phyloP scores from a whole-genome alignment of 495 filamentous ascomycete species.

The Margaritispora aquatica region DNA sequence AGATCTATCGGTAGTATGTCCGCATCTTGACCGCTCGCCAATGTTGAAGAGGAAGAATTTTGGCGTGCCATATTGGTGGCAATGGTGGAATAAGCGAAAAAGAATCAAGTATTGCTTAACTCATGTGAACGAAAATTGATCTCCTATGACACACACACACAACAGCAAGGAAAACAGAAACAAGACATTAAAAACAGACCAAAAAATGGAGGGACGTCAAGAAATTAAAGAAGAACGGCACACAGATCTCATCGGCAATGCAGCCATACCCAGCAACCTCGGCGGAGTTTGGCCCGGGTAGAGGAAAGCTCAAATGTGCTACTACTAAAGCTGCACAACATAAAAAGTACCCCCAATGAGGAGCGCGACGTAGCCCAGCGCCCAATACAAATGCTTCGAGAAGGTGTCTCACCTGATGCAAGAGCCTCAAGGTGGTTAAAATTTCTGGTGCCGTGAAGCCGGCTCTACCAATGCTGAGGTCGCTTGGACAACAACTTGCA shows the following conservation, averaged over 20 bases:
- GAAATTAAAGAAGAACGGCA: background rate
- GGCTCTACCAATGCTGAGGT: too few relatives aligned
- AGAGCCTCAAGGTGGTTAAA: background rate
- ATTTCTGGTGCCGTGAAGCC: background rate
- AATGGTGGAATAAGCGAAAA: background rate
- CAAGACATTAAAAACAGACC: background rate
- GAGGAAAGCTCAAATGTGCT: too few relatives aligned
- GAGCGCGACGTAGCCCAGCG: background rate
- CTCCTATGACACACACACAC: background rate
- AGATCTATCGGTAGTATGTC: slow-evolving; percentile 6
- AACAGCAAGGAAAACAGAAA: background rate
- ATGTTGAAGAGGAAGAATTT: slow-evolving; percentile 4
- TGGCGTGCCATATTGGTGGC: background rate
- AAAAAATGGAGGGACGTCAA: background rate
- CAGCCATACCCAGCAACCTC: background rate
- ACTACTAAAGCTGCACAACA: background rate
- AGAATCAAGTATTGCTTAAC: background rate
- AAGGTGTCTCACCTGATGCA: background rate
- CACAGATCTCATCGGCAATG: background rate
- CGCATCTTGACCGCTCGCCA: background rate
- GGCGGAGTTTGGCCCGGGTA: too few relatives aligned
- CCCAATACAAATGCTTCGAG: background rate
- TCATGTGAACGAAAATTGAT: background rate
- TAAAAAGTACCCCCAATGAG: background rate
- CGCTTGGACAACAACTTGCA: too few relatives aligned